Evolutionary conservation across 257 asterid species (phyloP), one percentile per base, ranked within the genome.

Genomic region (Solanum dulcamara): DNA sequence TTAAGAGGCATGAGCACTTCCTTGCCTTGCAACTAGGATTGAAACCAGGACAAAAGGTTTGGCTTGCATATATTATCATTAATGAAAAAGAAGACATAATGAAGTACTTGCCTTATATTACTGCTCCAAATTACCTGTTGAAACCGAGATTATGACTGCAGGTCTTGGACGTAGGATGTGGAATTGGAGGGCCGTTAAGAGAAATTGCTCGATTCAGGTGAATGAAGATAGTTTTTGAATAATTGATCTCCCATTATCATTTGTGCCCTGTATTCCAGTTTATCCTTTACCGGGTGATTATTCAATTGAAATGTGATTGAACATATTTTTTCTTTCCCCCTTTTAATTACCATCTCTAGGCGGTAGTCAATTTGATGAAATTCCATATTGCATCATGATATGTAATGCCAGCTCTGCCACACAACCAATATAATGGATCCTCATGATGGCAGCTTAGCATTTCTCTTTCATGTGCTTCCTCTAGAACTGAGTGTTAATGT

Each of bases 111-210:
- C 30, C 40, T 72, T n/a, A 9, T 18, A 17, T 17, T 46, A 28
- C 42, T 77, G 9, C 83, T 28, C 57, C 83, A 77, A 46, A 17
- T 8, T 77, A 26, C 38, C 62, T 77, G 26, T 46, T 46, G 28
- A 77, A 48, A 48, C 83, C 10, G 42, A 35, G 40, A 42, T 84
- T 83, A 13, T 90, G 28, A 86, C 26, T 88, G 55, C 88, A 96
- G 99, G 99, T 94, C 88, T 92, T 96, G 94, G 99, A 96, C 87
- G 98, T 95, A 33, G 99, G 99, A 80, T 96, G 99, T 88, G 99
- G 99, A 88, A 94, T 96, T 87, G 99, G 99, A 48, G 99, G 99
- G 13, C 99, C 99, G 32, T 85, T 96, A 88, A 89, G 98, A 90
- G 98, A 96, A 93, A 96, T 96, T 83, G 94, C 98, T 85, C 95